Evolutionary conservation across 164 flowering plant genomes (phyloP), one percentile per base, ranked within the genome.

Genomic region (Liriodendron chinense): DNA sequence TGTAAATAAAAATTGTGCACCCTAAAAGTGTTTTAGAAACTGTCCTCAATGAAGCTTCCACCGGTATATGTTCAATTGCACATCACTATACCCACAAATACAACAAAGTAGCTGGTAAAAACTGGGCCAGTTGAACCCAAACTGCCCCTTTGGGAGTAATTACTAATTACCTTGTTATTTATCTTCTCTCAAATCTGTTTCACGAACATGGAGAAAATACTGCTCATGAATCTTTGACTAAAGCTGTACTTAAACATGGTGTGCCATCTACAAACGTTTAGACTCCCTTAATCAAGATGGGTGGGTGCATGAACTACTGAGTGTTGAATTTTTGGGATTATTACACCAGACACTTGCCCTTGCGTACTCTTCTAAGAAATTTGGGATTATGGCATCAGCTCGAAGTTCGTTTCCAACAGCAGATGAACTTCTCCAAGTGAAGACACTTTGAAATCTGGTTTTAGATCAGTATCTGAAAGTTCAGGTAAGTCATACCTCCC

Each of bases 401-500:
- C 86, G 72, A 93, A 95, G 79, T 91, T 80, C 50, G 75, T 79
- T 69, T 91, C 93, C 84, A 93, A 59, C 22, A 93, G 74, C 1
- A 86, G 67, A 73, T 63, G 71, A 57, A 92, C 82, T 76, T 95
- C 88, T 28, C 72, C 64, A 2, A 95, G 88, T 72, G 97, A 89
- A 10, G 96, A 79, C 9, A 95, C 97, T 78, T 86, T 90, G 85
- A 90, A 93, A 84, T 96, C 92, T 23, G 99, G 99, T 71, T 87
- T 78, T 56, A 75, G 70, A 57, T 87, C 90, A 73, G 84, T 82
- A 68, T 75, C 56, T 2, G 77, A 84, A 83, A 78, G 89, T 18
- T 89, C 85, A 12, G 90, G 78, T 65, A 90, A 72, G 68, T 75
- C 83, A 61, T 91, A 96, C 79, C 87, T 87, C 72, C 99, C 98